phyloP scores from a whole-genome alignment of 257 asterid genomes.

The Nicotiana obtusifolia region DNA sequence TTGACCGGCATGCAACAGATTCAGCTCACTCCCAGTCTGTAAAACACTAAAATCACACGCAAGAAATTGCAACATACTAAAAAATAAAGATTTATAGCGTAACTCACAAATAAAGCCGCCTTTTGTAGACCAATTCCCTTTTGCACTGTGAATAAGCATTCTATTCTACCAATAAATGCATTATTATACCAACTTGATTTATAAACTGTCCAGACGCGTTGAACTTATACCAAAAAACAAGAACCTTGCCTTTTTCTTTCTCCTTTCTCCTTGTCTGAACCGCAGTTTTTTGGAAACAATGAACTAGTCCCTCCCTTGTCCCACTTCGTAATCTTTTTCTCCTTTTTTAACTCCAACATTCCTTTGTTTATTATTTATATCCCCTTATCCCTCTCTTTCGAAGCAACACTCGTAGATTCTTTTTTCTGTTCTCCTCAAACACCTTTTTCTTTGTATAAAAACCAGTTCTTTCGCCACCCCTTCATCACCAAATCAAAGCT shows the following conservation, averaged over 20 bases:
- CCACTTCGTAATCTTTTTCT: neutral
- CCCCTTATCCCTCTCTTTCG: neutral
- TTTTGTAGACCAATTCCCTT: neutral
- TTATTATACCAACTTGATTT: neutral
- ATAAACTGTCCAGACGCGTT: neutral
- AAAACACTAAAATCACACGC: neutral
- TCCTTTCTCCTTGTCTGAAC: neutral
- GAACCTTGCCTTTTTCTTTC: neutral
- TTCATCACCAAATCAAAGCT: neutral
- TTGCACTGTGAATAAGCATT: too few relatives aligned
- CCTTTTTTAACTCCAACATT: neutral
- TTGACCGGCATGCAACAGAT: neutral
- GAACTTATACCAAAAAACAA: neutral
- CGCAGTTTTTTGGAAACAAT: neutral
- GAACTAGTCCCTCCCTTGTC: neutral
- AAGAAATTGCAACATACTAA: neutral
- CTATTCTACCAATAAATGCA: neutral
- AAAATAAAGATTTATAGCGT: neutral
- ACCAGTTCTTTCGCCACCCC: neutral
- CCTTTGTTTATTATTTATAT: neutral
- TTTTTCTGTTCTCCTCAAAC: neutral
- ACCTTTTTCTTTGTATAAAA: neutral
- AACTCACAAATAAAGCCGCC: neutral
- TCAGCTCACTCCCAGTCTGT: neutral
- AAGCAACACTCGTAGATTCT: neutral